Evolutionary conservation across 768 basidiomycete species (phyloP).

Genomic region (Kwoniella europaea): DNA sequence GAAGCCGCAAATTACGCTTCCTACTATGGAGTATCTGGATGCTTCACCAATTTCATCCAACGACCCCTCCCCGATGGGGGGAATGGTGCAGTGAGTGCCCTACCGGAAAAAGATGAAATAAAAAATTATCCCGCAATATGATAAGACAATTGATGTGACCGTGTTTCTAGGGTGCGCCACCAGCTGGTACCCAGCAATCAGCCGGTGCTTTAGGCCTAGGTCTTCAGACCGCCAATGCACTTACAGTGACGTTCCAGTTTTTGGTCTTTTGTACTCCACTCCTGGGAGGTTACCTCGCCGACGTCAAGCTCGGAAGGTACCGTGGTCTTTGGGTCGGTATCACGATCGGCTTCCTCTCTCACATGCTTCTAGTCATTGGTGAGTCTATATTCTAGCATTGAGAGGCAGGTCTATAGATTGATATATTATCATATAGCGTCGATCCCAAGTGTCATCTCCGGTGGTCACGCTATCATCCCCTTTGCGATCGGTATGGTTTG

Average conservation of each 20-base stretch:
- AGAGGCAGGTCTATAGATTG: too few relatives aligned
- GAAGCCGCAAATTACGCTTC: slow-evolving; percentile 47
- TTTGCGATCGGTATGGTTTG: slow-evolving; percentile 37
- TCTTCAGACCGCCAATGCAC: slow-evolving; percentile 25
- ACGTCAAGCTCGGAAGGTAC: slow-evolving; percentile 12
- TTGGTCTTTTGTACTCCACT: slow-evolving; percentile 40
- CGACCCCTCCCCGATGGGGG: slow-evolving; percentile 35
- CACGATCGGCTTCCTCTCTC: not conserved
- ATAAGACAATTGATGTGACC: too few relatives aligned
- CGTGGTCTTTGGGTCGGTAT: slow-evolving; percentile 6
- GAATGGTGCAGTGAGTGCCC: slow-evolving; percentile 29
- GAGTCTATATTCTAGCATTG: not conserved
- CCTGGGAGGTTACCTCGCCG: slow-evolving; percentile 2
- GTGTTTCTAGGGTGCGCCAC: slow-evolving; percentile 8
- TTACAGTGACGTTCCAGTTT: slow-evolving; percentile 38
- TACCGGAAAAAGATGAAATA: too few relatives aligned
- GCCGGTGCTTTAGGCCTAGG: slow-evolving; percentile 16
- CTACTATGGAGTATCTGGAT: slow-evolving; percentile 35
- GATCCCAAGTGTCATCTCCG: not conserved
- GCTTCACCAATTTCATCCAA: slow-evolving; percentile 46
- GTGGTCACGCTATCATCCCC: slow-evolving; percentile 2
- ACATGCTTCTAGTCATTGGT: slow-evolving; percentile 14
- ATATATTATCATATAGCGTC: too few relatives aligned
- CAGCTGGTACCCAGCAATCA: slow-evolving; percentile 4
- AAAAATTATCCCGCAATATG: too few relatives aligned